Conservation (phyloP, 441 rosid genomes). For the Flueggea neowawraea region DNA sequence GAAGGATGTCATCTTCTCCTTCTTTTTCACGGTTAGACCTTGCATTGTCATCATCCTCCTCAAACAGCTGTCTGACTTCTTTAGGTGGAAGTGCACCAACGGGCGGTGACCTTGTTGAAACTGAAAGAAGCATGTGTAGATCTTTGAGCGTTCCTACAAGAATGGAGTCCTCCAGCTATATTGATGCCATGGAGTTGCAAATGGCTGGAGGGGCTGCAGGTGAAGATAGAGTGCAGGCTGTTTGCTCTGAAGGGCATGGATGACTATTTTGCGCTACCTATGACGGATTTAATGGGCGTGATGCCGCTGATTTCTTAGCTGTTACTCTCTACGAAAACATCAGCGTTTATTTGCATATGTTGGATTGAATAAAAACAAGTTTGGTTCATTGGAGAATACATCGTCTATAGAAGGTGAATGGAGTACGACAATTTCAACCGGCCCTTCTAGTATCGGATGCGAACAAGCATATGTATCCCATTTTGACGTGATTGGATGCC, state of each 20-base stretch:
- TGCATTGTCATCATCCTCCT: constrained; percentile 64
- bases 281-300: constrained; percentile 95
- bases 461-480: neutral
- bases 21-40: constrained; percentile 72
- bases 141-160: constrained; percentile 58
- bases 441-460: no score
- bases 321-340: constrained; percentile 85
- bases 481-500: constrained; percentile 57
- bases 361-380: constrained; percentile 34
- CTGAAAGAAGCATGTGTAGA: constrained; percentile 51
- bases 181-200: constrained; percentile 71
- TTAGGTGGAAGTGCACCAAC: constrained; percentile 56
- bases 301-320: constrained; percentile 97
- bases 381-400: no score
- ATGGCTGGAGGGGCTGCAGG: constrained; percentile 99
- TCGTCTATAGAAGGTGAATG: no score
- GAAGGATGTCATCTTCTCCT: constrained; percentile 76
- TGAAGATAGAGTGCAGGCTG: constrained; percentile 96
- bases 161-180: constrained; percentile 50
- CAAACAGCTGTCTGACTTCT: constrained; percentile 66
- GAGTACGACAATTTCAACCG: no score
- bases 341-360: constrained; percentile 44
- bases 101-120: constrained; percentile 53
- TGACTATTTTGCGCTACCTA: constrained; percentile 89
- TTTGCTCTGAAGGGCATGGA: constrained; percentile 94